Percentiles rank a stretch among this genome's conserved stretches.
Conservation (phyloP, 805 yeast species). For the Tetrapisispora phaffii region DNA sequence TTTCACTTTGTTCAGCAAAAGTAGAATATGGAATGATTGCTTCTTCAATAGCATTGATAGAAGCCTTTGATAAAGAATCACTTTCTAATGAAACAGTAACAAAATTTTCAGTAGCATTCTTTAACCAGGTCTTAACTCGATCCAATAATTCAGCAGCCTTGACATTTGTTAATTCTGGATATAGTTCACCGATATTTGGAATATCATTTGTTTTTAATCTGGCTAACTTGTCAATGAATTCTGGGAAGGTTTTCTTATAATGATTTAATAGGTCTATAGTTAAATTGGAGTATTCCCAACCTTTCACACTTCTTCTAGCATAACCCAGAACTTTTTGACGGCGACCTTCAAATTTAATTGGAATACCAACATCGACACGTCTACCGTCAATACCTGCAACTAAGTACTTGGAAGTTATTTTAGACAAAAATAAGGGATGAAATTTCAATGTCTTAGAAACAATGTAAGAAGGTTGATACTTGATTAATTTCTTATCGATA, state of each 20-base stretch:
- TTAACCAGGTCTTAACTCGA: slow-evolving; percentile 34
- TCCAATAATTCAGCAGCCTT: slow-evolving; percentile 23
- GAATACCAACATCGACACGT: slow-evolving; percentile 66
- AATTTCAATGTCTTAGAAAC: slow-evolving; percentile 50
- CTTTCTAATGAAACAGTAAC: slow-evolving; percentile 64
- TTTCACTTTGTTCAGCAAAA: slow-evolving; percentile 36
- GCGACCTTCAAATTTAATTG: slow-evolving; percentile 69
- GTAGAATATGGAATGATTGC: slow-evolving; percentile 39
- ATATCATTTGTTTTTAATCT: slow-evolving; percentile 17
- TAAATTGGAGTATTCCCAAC: slow-evolving; percentile 77
- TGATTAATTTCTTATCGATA: slow-evolving; percentile 44
- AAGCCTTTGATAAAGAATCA: slow-evolving; percentile 60
- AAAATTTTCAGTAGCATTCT: slow-evolving; percentile 44
- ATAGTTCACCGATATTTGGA: slow-evolving; percentile 24
- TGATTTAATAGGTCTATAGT: slow-evolving; percentile 58
- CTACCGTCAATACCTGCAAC: slow-evolving; percentile 45
- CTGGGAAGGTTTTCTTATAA: slow-evolving; percentile 54
- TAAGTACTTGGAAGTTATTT: slow-evolving; percentile 63
- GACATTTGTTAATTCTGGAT: slow-evolving; percentile 30
- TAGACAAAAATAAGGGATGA: slow-evolving; percentile 59
- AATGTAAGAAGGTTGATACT: slow-evolving; percentile 56
- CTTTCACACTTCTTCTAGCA: slow-evolving; percentile 51
- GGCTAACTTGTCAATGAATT: slow-evolving; percentile 39
- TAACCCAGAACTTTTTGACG: slow-evolving; percentile 83
- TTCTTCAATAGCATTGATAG: slow-evolving; percentile 59